These are phyloP conservation scores for Stemphylium lycopersici DNA, from an alignment of 2,329 filamentous ascomycete genomes.

Conservation along the genomic window DNA sequence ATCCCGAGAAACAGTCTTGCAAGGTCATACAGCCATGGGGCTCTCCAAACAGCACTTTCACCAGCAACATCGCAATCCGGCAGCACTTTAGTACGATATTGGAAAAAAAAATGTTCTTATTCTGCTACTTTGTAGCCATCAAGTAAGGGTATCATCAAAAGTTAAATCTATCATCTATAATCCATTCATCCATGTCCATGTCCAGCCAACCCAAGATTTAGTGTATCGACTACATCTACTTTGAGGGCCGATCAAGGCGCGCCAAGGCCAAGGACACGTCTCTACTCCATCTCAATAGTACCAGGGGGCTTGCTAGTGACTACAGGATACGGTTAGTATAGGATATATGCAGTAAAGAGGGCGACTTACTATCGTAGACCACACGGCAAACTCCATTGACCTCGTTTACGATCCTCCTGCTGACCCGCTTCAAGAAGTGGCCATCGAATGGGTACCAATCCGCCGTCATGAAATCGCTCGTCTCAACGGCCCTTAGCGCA, in stretches of 20 bases:
- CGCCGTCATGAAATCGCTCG: slow-evolving; percentile 76
- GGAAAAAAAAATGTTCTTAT: slow-evolving; percentile 12
- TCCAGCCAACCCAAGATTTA: background rate
- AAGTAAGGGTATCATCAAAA: slow-evolving; percentile 36
- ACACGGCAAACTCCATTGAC: slow-evolving; percentile 75
- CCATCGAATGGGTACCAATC: slow-evolving; percentile 71
- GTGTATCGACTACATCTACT: too few species aligned
- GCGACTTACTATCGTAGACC: slow-evolving; percentile 67
- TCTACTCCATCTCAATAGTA: slow-evolving; percentile 75
- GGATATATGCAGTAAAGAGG: slow-evolving; percentile 4
- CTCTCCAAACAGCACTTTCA: too few species aligned
- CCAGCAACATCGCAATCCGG: slow-evolving; percentile 4
- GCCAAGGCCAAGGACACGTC: background rate
- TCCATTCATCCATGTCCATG: slow-evolving; percentile 19
- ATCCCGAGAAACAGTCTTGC: too few species aligned
- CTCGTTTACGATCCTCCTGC: slow-evolving; percentile 74
- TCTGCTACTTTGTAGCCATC: slow-evolving; percentile 14
- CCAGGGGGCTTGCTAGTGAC: slow-evolving; percentile 71
- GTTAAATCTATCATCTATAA: slow-evolving; percentile 25
- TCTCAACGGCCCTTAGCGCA: slow-evolving; percentile 66
- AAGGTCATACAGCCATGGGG: too few species aligned
- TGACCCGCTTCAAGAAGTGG: slow-evolving; percentile 69
- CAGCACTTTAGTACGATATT: slow-evolving; percentile 30
- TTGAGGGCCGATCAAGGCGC: too few species aligned
- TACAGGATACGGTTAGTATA: slow-evolving; percentile 29